Evolutionary conservation across 495 filamentous ascomycete genomes (phyloP), one percentile per base, ranked within the genome.

Genomic region (Aspergillus kassunensis): DNA sequence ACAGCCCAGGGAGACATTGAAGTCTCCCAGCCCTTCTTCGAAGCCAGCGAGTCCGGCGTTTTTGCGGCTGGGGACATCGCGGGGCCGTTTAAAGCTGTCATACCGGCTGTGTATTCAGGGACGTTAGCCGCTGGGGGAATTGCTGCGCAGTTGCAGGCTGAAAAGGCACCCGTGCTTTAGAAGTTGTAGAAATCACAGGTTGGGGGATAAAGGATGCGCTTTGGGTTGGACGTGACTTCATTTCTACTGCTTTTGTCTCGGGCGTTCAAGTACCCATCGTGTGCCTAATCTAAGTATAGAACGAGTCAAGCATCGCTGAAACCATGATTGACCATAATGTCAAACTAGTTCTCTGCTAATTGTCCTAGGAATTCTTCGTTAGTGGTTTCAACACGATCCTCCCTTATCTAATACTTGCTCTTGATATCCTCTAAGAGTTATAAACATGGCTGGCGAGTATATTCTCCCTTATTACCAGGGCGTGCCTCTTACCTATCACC

Each of bases 51-150:
- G 13, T n/a, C 37, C 1, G 73, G 72, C 1, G 62, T 67, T 0
- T 77, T 75, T 65, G 73, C 63, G 2, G 67, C 49, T 0, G 74
- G 75, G 23, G 75, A 75, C 47, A 55, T 46, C 49, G 58, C 35
- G n/a, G 48, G 44, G 1, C 46, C 49, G 20, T 37, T 65, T 25
- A 66, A 69, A 43, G 37, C 27, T 10, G 46, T 56, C 11, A 6
- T 24, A 5, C 31, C 9, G 19, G 54, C 54, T 4, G n/a, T 56
- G 9, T 13, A n/a, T 1, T 39, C 27, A 12, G 47, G 47, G 9
- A 9, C 25, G 6, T 23, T 56, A 19, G 54, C 23, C 18, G 47
- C 41, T 1, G 54, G 33, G 9, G 54, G 31, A 1, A 1, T 46
- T 8, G 54, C 35, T 5, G 21, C 1, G 7, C 47, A 50, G 36